Evolutionary conservation across 768 basidiomycete species (phyloP).

Genomic region (Gelatoporia subvermispora): DNA sequence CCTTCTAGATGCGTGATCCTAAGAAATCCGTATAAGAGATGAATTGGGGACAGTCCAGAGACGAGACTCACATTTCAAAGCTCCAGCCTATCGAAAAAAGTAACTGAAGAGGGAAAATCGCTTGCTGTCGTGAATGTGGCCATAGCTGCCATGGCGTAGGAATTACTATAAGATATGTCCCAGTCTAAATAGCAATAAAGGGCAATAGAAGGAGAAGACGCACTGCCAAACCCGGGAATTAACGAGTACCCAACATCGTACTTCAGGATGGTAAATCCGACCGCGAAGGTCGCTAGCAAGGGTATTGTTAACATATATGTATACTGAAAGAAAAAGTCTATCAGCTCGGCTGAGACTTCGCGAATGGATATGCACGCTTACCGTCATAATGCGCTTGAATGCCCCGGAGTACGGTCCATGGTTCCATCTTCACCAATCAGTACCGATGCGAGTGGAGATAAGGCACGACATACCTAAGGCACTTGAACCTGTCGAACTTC

Average conservation of each 20-base stretch:
- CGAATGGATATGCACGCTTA: slow-evolving; percentile 28
- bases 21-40: neutral
- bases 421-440: slow-evolving; percentile 50
- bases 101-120: slow-evolving; percentile 64
- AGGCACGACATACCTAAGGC: slow-evolving; percentile 46
- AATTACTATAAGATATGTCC: slow-evolving; percentile 37
- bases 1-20: slow-evolving; percentile 83
- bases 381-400: slow-evolving; percentile 85
- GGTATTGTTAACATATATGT: slow-evolving; percentile 66
- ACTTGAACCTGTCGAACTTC: slow-evolving; percentile 77
- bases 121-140: slow-evolving; percentile 37
- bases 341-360: neutral
- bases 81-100: slow-evolving; percentile 64
- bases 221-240: slow-evolving; percentile 44
- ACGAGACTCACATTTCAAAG: slow-evolving; percentile 65
- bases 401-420: slow-evolving; percentile 62
- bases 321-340: slow-evolving; percentile 49
- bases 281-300: slow-evolving; percentile 47
- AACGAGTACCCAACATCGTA: slow-evolving; percentile 60
- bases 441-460: neutral
- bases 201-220: slow-evolving; percentile 23
- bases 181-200: neutral
- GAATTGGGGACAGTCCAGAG: neutral
- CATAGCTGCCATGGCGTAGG: slow-evolving; percentile 63
- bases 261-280: slow-evolving; percentile 69